Evolutionary conservation across 169 alveolate genomes (phyloP).

Genomic region (Plasmodium ovale): DNA sequence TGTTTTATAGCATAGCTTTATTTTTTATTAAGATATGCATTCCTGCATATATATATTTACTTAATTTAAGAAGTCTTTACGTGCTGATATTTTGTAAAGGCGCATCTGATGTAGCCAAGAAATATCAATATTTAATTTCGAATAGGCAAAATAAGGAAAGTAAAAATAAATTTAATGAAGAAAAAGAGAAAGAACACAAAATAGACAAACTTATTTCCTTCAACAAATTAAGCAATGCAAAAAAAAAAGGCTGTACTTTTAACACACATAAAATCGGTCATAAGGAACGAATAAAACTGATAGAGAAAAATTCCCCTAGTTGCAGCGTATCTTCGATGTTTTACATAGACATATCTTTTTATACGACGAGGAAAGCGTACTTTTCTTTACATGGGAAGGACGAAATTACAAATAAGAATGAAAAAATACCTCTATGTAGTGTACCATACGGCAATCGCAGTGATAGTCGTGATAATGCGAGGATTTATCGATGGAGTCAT

Average conservation of each 20-base stretch:
- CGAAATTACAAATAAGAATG: background rate
- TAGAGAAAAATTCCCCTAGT: background rate
- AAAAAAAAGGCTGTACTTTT: background rate
- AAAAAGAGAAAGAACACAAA: slow-evolving; percentile 7
- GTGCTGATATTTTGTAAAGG: background rate
- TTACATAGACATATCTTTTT: background rate
- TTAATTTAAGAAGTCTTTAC: background rate
- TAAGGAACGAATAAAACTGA: background rate
- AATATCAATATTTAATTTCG: background rate
- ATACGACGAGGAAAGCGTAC: background rate
- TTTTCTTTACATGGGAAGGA: background rate
- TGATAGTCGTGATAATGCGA: too few species aligned
- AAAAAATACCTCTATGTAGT: too few species aligned
- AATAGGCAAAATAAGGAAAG: slow-evolving; percentile 1
- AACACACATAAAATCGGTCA: slow-evolving; percentile 1
- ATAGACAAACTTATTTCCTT: background rate
- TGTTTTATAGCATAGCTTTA: background rate
- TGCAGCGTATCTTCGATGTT: background rate
- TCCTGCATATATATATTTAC: slow-evolving; percentile 3
- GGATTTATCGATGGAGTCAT: too few species aligned
- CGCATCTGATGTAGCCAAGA: slow-evolving; percentile 13
- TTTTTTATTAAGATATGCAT: slow-evolving; percentile 29
- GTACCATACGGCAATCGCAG: too few species aligned
- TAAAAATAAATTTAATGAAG: background rate
- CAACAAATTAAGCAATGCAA: background rate